Base-by-base conservation (phyloP, 805 yeast species). In the Barnettozyma californica region DNA sequence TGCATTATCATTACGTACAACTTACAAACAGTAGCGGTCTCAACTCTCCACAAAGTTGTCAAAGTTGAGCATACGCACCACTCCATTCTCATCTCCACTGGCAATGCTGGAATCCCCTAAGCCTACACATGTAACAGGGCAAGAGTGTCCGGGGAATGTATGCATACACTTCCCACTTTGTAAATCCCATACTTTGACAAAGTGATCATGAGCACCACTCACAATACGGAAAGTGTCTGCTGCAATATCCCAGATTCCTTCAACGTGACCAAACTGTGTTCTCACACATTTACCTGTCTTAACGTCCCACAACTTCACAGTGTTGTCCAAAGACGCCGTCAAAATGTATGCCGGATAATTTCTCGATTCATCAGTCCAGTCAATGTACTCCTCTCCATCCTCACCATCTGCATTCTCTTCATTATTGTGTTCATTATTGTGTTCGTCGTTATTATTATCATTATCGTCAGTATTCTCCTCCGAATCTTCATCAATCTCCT, bases 221-320 rank as follows among this genome's bases (percentile, higher is more conserved):
- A 92, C 87, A 41, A 94, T 87, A 56, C 99, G 77, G 74, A 94
- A 94, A 36, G 91, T 90, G 69, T 94, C 98, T 1, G 97, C 96
- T 16, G 94, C 89, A 48, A 94, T 85, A 39, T 92, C 89, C 97
- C 98, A 92, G 18, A 94, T 96, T 20, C 99, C 99, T 67, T 94
- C 98, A 47, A 92, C 89, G 63, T 94, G 99, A 2, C 99, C 99
- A 70, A 92, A 94, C 66, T 94, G 92, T 0, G 99, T 94, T 49
- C 97, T 75, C 10, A 90, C 79, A 62, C 98, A 92, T 64, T 81
- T 80, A 4, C 97, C 97, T 1, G 94, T 80, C 53, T 73, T 74
- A 27, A 90, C 84, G 57, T 89, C 95, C 97, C 97, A 91, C 43
- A 92, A 66, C 64, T 91, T 89, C 65, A 91, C 89, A 7, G 97